Evolutionary conservation across 192 early-diverging fungal species (phyloP).

Genomic region (Martensiomyces pterosporus): DNA sequence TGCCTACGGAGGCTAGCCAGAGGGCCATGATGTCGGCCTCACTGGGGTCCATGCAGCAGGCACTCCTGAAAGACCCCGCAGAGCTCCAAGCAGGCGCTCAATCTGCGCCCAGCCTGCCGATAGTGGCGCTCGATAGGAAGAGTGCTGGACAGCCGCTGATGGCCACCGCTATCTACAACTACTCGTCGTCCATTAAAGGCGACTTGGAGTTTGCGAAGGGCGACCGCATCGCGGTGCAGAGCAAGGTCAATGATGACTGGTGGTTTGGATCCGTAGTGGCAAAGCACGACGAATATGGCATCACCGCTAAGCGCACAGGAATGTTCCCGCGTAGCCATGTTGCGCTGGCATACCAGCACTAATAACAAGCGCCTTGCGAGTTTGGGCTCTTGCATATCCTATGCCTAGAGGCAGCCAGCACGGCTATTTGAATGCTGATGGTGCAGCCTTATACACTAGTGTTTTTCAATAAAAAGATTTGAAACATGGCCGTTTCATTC

Average conservation of each 20-base stretch:
- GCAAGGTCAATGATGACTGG: slow-evolving; percentile 52
- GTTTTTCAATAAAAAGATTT: too few species aligned
- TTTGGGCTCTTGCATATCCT: too few species aligned
- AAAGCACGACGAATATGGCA: slow-evolving; percentile 17
- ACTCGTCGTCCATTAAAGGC: slow-evolving; percentile 43
- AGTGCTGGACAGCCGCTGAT: not conserved
- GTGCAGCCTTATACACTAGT: too few species aligned
- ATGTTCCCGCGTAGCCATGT: slow-evolving; percentile 53
- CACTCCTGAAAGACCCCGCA: slow-evolving; percentile 8
- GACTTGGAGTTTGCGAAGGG: slow-evolving; percentile 41
- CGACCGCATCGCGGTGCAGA: slow-evolving; percentile 49
- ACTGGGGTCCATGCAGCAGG: slow-evolving; percentile 7
- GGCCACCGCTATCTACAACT: slow-evolving; percentile 48
- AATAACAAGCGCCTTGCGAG: too few species aligned
- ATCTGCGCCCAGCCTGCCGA: slow-evolving; percentile 11
- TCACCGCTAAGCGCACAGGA: slow-evolving; percentile 41
- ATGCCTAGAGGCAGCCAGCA: too few species aligned
- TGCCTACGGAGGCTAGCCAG: slow-evolving; percentile 50
- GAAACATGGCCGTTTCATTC: too few species aligned
- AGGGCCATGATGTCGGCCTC: slow-evolving; percentile 44
- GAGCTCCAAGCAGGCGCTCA: slow-evolving; percentile 10
- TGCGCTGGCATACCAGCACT: too few species aligned
- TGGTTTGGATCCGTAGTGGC: slow-evolving; percentile 49
- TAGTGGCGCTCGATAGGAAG: slow-evolving; percentile 8
- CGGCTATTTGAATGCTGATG: too few species aligned